Percentiles rank a stretch among this genome's conserved stretches.
Evolutionary conservation across 2,329 filamentous ascomycete genomes (phyloP).

Genomic region (Leptodontidium sp.): DNA sequence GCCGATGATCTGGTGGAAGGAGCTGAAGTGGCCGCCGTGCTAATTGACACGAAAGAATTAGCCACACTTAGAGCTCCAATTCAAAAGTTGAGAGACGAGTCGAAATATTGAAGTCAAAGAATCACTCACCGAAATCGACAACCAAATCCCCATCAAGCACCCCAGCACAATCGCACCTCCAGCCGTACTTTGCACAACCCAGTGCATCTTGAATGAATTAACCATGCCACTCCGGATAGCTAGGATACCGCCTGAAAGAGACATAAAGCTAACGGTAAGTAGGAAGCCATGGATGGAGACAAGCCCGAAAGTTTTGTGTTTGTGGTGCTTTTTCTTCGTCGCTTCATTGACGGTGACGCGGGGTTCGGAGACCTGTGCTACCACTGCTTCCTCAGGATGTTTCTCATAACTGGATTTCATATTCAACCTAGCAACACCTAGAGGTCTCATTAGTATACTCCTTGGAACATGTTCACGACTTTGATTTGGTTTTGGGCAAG

Average conservation of each 20-base stretch:
- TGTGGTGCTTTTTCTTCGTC: slow-evolving; percentile 19
- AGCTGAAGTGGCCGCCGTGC: slow-evolving; percentile 23
- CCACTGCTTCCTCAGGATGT: neutral
- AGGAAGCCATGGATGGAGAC: slow-evolving; percentile 30
- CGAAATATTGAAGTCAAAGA: neutral
- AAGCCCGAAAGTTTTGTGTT: slow-evolving; percentile 25
- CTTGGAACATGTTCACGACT: neutral
- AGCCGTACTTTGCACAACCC: slow-evolving; percentile 24
- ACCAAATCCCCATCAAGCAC: slow-evolving; percentile 26
- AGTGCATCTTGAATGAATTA: slow-evolving; percentile 28
- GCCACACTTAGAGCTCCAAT: neutral
- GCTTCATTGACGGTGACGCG: neutral
- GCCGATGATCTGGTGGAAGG: slow-evolving; percentile 28
- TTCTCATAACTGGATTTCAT: slow-evolving; percentile 14
- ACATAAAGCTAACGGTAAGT: slow-evolving; percentile 24
- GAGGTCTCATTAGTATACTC: neutral
- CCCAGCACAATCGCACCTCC: slow-evolving; percentile 25
- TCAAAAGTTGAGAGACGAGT: neutral
- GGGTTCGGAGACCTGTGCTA: neutral
- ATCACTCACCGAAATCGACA: slow-evolving; percentile 25
- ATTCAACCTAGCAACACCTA: neutral
- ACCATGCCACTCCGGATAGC: slow-evolving; percentile 26
- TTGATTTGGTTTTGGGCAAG: neutral
- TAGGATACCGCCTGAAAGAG: slow-evolving; percentile 23
- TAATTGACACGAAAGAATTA: neutral